Evolutionary conservation across 1,284 basidiomycete species (phyloP), one percentile per base, ranked within the genome.

Genomic region (Cutaneotrichosporon mucoides): DNA sequence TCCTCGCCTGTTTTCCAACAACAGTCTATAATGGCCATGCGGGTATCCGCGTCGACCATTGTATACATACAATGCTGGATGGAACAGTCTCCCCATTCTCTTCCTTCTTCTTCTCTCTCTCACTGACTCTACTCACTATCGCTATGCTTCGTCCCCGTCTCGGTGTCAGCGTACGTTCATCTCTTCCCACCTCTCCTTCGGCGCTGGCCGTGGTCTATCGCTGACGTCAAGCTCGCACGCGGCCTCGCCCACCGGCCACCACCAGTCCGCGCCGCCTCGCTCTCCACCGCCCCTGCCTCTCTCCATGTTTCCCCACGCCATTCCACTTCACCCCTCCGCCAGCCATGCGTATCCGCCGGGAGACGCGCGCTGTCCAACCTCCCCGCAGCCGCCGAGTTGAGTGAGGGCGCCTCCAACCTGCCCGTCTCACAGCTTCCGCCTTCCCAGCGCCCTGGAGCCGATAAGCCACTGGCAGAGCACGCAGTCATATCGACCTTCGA

Each of bases 401-500:
- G 36, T 61, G 13, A 3, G 3, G 48, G 9, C 11, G n/a, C 52
- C 7, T 4, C 41, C 42, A 34, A 43, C 42, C 37, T 50, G 36
- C 52, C 52, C 33, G 41, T 24, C 3, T 44, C 52, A 2, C 52
- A 57, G 40, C 55, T 65, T 5, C 64, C 64, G 8, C 64, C 64
- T 0, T 60, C 58, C 8, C 58, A 65, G 56, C 64, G 54, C 4
- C 58, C 53, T 0, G 64, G 61, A 4, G 59, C 61, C 12, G 54
- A 56, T 34, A 37, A 34, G 7, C 53, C 62, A n/a, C 61, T 55
- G 24, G 66, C 70, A 0, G 88, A 92, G 59, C 92, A 96, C 80
- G 93, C 92, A 1, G 93, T 96, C 63, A 94, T 97, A 56, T 90
- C 88, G 0, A 86, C 91, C 0, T 94, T 93, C 57, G 94, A 97